Evolutionary conservation across 2,329 filamentous ascomycete genomes (phyloP), one percentile per base, ranked within the genome.

Genomic region (Huntiella abstrusa): DNA sequence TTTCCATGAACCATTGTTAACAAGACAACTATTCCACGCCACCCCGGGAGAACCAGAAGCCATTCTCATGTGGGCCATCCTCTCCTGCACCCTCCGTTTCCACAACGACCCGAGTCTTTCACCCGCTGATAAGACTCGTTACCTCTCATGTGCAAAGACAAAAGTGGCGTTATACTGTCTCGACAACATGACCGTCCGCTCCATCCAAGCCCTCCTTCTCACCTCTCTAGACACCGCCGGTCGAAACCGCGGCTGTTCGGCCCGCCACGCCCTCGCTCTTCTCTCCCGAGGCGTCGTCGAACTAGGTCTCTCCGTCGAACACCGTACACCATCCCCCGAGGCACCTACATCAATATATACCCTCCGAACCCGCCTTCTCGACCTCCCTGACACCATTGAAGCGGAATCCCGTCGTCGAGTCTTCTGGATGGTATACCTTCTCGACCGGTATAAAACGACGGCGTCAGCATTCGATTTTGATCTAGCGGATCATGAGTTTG

Each of bases 381-480:
- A 85, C 0, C 85, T 93, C 51, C 73, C 87, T 0, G 82, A 85
- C 51, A 94, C 87, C 60, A 80, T 93, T 47, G 86, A 94, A 57
- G 87, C 94, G 51, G 87, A 95, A 59, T 82, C 83, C 37, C 70
- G 86, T 22, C 72, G 87, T 22, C 70, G 87, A 19, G 66, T 94
- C 1, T 93, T 95, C 60, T 95, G 87, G 87, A 88, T 92, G 77
- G 78, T 93, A 8, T 95, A 93, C 57, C 64, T 94, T 10, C 69
- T 95, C 4, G 87, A 95, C 58, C 73, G 87, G 43, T 94, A 93
- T 57, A 85, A 85, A 1, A 94, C 86, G 0, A 79, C 94, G 47
- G 80, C 85, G 0, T 94, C 87, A 0, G 85, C 87, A 0, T 94
- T 94, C 54, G 85, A 94, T 54, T 93, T 94, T 58, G 83, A 84